phyloP scores from a whole-genome alignment of 2,329 filamentous ascomycete species.

The Botryotinia calthae region DNA sequence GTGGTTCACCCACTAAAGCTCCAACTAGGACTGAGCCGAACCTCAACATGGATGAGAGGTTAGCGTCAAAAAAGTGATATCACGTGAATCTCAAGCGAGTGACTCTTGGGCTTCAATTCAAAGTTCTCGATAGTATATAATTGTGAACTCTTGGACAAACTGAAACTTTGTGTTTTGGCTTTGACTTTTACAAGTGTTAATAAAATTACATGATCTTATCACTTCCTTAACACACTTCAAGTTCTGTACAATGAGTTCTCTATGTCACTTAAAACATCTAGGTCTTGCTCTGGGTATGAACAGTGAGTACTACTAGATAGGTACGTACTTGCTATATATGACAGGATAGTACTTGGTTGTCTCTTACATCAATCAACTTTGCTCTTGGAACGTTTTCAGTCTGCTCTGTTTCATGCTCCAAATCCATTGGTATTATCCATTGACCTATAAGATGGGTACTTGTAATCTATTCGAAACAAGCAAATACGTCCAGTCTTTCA shows the following conservation, averaged over 20 bases:
- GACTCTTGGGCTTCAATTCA: background rate
- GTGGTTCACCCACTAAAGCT: slow-evolving; percentile 18
- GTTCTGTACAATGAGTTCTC: background rate
- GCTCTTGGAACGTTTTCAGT: background rate
- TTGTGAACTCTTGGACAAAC: background rate
- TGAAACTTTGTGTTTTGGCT: background rate
- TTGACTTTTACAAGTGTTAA: background rate
- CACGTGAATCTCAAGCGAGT: slow-evolving; percentile 11
- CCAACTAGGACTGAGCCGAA: slow-evolving; percentile 15
- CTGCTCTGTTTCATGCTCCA: background rate
- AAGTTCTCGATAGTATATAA: background rate
- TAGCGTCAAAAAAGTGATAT: background rate
- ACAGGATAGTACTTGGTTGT: background rate
- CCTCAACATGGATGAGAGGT: slow-evolving; percentile 21
- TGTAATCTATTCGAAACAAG: background rate
- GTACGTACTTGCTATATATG: background rate
- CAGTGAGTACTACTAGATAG: background rate
- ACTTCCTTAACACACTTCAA: background rate
- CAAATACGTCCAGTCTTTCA: background rate
- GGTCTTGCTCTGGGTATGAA: background rate
- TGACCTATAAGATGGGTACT: background rate
- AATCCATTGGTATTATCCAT: background rate
- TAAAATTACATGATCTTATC: background rate
- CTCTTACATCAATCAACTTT: background rate
- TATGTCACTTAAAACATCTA: background rate